A percentile compares a stretch with the other conserved stretches of the same genome.
Conservation (phyloP, 805 yeast species). For the Yarrowia bubula region DNA sequence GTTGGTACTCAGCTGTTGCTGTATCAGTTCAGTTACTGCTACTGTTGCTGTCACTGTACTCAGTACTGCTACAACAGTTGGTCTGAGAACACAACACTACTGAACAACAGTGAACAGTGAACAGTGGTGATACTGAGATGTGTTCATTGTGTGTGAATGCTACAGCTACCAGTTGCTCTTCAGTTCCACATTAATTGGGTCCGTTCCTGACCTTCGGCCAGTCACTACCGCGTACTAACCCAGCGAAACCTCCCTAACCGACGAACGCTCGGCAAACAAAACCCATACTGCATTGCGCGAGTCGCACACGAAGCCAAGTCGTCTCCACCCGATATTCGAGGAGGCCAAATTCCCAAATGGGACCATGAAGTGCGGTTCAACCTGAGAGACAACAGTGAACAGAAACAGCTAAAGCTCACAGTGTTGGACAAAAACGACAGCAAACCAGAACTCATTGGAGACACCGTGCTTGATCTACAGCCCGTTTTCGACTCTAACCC, state of each 20-base stretch:
- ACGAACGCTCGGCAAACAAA: slow-evolving; percentile 85
- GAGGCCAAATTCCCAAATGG: slow-evolving; percentile 94
- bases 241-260: slow-evolving; percentile 78
- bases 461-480: slow-evolving; percentile 71
- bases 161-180: too few relatives aligned
- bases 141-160: too few relatives aligned
- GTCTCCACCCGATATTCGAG: slow-evolving; percentile 74
- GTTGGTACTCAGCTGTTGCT: background rate
- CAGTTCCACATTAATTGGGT: background rate
- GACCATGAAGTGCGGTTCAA: slow-evolving; percentile 42
- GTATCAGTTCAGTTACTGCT: too few relatives aligned
- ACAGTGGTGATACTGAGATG: too few relatives aligned
- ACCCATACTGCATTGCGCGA: slow-evolving; percentile 82
- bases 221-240: background rate
- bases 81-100: too few relatives aligned
- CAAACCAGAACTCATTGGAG: slow-evolving; percentile 78
- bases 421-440: slow-evolving; percentile 81
- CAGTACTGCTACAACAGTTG: too few relatives aligned
- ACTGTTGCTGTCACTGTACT: too few relatives aligned
- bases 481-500: slow-evolving; percentile 65
- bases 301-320: slow-evolving; percentile 78
- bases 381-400: slow-evolving; percentile 38
- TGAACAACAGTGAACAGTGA: too few relatives aligned
- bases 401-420: slow-evolving; percentile 63
- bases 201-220: slow-evolving; percentile 2